Evolutionary conservation across 257 asterid genomes (phyloP).

Genomic region (Fraxinus anomala): DNA sequence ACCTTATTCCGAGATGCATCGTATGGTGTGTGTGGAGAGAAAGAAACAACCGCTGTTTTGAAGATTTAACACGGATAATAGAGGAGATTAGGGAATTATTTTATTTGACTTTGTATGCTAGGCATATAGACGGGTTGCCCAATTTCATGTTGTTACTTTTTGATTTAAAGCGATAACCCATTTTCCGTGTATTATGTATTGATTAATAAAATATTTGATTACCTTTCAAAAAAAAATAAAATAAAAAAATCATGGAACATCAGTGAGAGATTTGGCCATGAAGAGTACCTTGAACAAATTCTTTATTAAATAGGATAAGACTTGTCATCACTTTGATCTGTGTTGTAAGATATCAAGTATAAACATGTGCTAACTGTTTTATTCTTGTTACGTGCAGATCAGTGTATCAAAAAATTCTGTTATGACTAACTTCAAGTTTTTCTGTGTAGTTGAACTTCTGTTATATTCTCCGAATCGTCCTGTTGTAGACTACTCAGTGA

Average conservation of each 20-base stretch:
- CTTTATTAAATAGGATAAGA: background rate
- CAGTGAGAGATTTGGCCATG: background rate
- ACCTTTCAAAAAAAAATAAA: too few relatives aligned
- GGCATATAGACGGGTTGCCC: too few relatives aligned
- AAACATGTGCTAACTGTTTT: constrained; percentile 3
- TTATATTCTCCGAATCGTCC: constrained; percentile 90
- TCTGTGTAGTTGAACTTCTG: constrained; percentile 72
- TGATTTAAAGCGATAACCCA: too few relatives aligned
- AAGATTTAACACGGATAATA: too few relatives aligned
- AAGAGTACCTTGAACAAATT: background rate
- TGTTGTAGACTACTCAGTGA: constrained; percentile 72
- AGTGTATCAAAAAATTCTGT: background rate
- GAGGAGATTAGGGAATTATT: too few relatives aligned
- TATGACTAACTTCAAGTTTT: constrained; percentile 29
- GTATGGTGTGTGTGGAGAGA: too few relatives aligned
- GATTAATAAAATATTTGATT: too few relatives aligned
- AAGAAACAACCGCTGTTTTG: too few relatives aligned
- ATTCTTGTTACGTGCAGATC: constrained; percentile 10
- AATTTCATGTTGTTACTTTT: too few relatives aligned
- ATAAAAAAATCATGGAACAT: background rate
- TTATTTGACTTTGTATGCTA: too few relatives aligned
- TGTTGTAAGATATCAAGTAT: constrained; percentile 18
- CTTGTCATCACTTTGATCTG: background rate
- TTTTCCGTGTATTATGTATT: too few relatives aligned
- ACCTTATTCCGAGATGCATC: too few relatives aligned